Base-by-base conservation (phyloP, 306 rosid species). In the Cucumis sativus region DNA sequence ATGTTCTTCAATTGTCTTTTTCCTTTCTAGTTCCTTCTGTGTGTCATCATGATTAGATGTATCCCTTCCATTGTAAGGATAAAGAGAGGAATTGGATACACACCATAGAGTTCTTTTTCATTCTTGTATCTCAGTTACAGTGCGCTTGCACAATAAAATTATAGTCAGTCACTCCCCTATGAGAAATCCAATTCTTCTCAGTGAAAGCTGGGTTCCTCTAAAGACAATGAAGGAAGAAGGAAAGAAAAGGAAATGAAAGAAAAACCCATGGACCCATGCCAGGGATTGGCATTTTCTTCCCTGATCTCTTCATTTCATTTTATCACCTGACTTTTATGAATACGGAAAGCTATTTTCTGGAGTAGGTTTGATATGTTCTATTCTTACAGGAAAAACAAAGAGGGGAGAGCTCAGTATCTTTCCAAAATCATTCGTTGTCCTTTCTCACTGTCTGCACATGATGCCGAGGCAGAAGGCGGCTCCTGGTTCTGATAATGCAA, bases 381-480 rank as follows among this genome's bases (percentile, higher is more conserved):
- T 14, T 15, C 7, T 58, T 80, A 20, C 81, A 93, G 98, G 98
- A 21, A 93, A 93, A 88, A 93, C 93, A 77, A 93, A 91, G 83
- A 93, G 88, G 74, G 98, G 98, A 75, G 97, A 93, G 82, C 88
- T 91, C 18, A 93, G 97, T 84, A 89, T 92, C 70, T 93, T 93
- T 72, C 96, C 95, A 52, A 87, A 77, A 81, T 84, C 87, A 49
- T 88, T 90, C 78, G 68, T 83, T 35, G 86, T 85, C 74, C 85
- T 93, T 74, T 91, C 96, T 59, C 92, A 91, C 84, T 89, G 96
- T 82, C 84, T 93, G 57, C 96, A 91, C 81, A 93, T 91, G 98
- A 76, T 93, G 92, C 96, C 98, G 33, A 90, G 90, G 76, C 96
- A 88, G 84, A 90, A 89, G 78, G 79, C 89, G 64, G 91, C 78